Evolutionary conservation across 345 rosid species (phyloP), one percentile per base, ranked within the genome.

Genomic region (Gossypium arboreum): DNA sequence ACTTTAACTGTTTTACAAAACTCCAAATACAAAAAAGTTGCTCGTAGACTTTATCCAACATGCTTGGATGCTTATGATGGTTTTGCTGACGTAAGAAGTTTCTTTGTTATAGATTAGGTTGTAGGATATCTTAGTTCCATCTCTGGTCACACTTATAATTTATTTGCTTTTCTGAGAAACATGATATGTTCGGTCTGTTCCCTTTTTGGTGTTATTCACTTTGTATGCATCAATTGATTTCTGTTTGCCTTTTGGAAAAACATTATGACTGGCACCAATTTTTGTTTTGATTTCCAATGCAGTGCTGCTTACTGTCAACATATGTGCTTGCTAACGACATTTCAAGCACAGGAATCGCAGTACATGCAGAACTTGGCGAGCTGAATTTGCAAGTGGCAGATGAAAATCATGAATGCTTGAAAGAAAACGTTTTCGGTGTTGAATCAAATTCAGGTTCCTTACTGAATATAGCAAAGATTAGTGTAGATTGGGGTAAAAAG

Each of bases 331-430:
- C 96, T 76, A 95, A 91, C 85, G 89, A 95, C 84, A 83, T 90
- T 74, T 91, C 99, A 60, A 85, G 76, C 73, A 75, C 71, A 79
- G 97, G 96, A 77, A 87, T 91, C 76, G 72, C 90, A 44, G 82
- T 89, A 50, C 97, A 95, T 82, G 81, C 88, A 89, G 99, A 95
- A 81, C 91, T 95, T 81, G 98, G 99, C 70, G 98, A 93, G 75
- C 76, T 95, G 55, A 93, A 95, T 88, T 83, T 95, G 81, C 91
- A 90, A 81, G 79, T 88, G 92, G 92, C 91, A 77, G 98, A 91
- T 79, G 99, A 91, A 79, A 91, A 91, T 82, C 94, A 92, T 81
- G 97, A 94, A 85, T 91, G 87, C 86, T 80, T 86, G 76, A 90
- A 87, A 79, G 98, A 85, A 81, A 87, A 85, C 83, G 90, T 88